Base-by-base conservation (phyloP, 2,329 filamentous ascomycete genomes). In the Myriosclerotinia curreyana region DNA sequence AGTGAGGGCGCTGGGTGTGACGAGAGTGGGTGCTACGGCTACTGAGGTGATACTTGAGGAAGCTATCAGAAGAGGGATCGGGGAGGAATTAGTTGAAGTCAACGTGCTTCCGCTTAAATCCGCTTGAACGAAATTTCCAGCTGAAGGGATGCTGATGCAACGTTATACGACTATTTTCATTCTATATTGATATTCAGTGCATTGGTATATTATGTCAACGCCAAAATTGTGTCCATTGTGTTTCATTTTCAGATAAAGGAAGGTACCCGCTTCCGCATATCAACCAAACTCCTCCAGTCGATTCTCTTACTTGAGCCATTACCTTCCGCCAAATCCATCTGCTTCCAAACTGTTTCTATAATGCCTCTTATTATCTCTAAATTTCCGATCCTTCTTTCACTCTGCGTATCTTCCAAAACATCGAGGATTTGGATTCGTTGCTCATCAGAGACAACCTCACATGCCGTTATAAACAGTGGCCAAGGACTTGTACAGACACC, bases 1-100 rank as follows among this genome's bases (percentile, higher is more conserved):
- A 65, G 80, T 83, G 12, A 82, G 82, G 77, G 78, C 77, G 2
- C 66, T 85, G 2, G 83, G 84, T 0, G 82, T 84, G 0, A 81
- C 78, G 2, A 75, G 84, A 12, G 80, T 87, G 52, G 84, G 84
- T 0, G 81, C 83, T 0, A 83, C 82, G 0, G 81, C 82, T 3
- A 86, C 83, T 0, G 74, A 77, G 49, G 76, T 77, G 0, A 86
- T 87, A 46, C 67, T 87, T 66, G 78, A 82, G 34, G 84, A 86
- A 68, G 84, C 83, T 2, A 76, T 72, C 22, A 76, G 68, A 60
- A 76, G 83, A 34, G 82, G 82, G 0, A 83, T 85, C 65, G 71
- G 70, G 8, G 42, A 65, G 38, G 66, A 66, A 60, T 64, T 46
- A 46, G 58, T 65, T 8, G 56, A 67, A 25, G 69, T 71, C n/a